Percentiles rank a stretch among this genome's conserved stretches.
These are phyloP conservation scores for Podospora tetraspora DNA, from an alignment of 495 filamentous ascomycete species.

Conservation along the genomic window DNA sequence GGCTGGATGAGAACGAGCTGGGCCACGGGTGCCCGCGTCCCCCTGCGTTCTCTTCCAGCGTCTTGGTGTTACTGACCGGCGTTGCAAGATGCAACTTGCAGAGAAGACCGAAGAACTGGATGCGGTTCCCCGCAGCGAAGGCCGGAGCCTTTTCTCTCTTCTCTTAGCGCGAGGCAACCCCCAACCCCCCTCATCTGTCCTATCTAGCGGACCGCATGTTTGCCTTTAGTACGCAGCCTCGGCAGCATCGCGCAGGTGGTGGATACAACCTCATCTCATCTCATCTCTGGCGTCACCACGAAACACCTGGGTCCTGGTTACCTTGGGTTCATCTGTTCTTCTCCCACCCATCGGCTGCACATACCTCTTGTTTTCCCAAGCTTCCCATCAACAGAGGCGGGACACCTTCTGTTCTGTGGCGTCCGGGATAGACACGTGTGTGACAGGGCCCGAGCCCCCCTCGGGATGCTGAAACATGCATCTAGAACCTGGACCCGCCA, in stretches of 20 bases:
- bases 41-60: background rate
- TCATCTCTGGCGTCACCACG: background rate
- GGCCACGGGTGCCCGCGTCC: background rate
- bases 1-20: background rate
- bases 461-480: slow-evolving; percentile 10
- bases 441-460: background rate
- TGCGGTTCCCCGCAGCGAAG: background rate
- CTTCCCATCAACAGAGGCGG: background rate
- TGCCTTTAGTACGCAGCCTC: background rate
- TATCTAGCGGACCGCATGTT: background rate
- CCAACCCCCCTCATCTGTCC: background rate
- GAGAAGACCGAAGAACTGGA: background rate
- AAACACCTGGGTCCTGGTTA: background rate
- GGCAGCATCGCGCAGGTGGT: background rate
- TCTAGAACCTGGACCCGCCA: background rate
- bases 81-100: background rate
- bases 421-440: background rate
- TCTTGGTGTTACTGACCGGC: background rate
- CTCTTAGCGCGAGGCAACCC: background rate
- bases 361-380: background rate
- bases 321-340: background rate
- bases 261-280: background rate
- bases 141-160: background rate
- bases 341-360: background rate
- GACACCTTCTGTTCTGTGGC: background rate